Base-by-base conservation (phyloP, 331 rosid genomes). In the Malus hybrid region DNA sequence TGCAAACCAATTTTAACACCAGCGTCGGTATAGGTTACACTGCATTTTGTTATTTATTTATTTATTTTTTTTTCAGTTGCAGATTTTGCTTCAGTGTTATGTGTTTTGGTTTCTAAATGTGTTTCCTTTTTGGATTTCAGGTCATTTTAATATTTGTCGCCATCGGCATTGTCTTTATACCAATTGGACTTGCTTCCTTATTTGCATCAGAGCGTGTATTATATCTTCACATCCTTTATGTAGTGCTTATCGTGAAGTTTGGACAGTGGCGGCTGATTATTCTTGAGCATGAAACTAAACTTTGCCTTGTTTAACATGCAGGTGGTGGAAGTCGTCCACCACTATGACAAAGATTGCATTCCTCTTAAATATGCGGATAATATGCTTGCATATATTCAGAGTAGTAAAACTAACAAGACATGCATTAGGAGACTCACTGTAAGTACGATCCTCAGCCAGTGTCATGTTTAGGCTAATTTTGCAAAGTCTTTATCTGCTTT, bases 1-100 rank as follows among this genome's bases (percentile, higher is more conserved):
- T 93, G 91, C 91, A 86, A 93, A 78, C 96, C 98, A 59, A 88
- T 91, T 80, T 76, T 93, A 74, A 88, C 98, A 33, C 98, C 98
- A 29, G 88, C 86, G 80, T 89, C 91, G 98, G 97, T 93, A 89
- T 39, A 61, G 7, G 70, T 44, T 34, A 56, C 46, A 2, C 1
- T 70, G 10, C n/a, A 16, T 80, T 60, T 27, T 24, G 13, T 54
- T 14, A 32, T 3, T 6, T 8, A 14, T 27, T 22, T 22, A 22
- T 22, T 22, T 22, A 22, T 22, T 22, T 52, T 9, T 20, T 78
- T 54, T 10, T 50, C 24, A 8, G 20, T 74, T 24, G 54, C 10
- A n/a, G 16, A 46, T 1, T 10, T 70, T 14, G 66, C 28, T 52
- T 70, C n/a, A n/a, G 32, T 70, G 29, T 29, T 61, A 19, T 24